Conservation (phyloP, 441 rosid genomes). For the Mallotus repandus region DNA sequence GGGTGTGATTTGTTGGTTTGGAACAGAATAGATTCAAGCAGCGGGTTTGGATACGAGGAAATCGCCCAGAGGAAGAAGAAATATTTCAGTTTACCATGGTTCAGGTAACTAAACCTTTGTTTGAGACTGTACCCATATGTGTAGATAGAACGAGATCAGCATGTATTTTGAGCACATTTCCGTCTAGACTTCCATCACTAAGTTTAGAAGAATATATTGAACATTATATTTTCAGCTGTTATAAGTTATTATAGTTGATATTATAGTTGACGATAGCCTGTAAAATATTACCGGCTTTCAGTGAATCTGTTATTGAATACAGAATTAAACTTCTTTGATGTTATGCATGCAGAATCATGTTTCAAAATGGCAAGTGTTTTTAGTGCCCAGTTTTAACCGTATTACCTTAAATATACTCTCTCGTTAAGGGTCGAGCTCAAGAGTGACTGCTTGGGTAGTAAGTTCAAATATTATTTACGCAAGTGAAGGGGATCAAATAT, state of each 20-base stretch:
- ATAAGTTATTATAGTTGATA: background rate
- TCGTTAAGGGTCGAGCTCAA: no score
- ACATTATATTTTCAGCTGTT: background rate
- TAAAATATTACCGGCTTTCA: no score
- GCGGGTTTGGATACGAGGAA: conserved; percentile 82
- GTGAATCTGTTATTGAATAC: background rate
- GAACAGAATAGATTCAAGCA: conserved; percentile 73
- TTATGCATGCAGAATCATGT: background rate
- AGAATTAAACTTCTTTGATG: background rate
- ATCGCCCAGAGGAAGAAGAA: conserved; percentile 85
- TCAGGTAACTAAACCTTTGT: conserved; percentile 51
- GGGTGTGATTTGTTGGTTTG: background rate
- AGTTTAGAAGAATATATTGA: background rate
- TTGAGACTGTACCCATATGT: background rate
- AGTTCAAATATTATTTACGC: no score
- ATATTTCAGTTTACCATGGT: conserved; percentile 84
- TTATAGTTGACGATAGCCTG: background rate
- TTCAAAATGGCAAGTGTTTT: background rate
- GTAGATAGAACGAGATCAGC: background rate
- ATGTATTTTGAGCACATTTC: background rate
- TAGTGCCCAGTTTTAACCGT: no score
- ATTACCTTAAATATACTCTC: no score
- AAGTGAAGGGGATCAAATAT: no score
- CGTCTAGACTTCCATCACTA: background rate
- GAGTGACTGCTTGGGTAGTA: no score